Percentiles rank a stretch among this genome's conserved stretches.
Conservation (phyloP, 371 early-diverging fungal genomes). For the Entomophthora muscae region DNA sequence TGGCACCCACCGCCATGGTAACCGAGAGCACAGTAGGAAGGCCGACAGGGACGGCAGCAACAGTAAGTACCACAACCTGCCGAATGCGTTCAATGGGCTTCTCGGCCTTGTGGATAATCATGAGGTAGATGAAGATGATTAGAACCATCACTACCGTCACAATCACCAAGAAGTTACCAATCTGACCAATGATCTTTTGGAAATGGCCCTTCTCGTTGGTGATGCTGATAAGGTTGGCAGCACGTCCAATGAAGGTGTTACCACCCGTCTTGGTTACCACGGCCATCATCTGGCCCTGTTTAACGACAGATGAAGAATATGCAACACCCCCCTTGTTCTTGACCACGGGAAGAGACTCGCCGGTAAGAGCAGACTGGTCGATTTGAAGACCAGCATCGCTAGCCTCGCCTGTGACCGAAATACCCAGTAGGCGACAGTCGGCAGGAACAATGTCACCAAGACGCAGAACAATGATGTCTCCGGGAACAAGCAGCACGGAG, state of each 20-base stretch:
- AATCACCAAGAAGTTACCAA: slow-evolving; percentile 81
- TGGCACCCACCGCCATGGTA: slow-evolving; percentile 91
- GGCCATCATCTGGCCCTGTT: slow-evolving; percentile 70
- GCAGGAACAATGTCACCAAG: slow-evolving; percentile 92
- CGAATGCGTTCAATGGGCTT: no score
- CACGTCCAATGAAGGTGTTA: slow-evolving; percentile 76
- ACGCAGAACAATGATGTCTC: slow-evolving; percentile 76
- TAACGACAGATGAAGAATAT: slow-evolving; percentile 68
- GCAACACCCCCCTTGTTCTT: slow-evolving; percentile 63
- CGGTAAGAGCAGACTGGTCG: slow-evolving; percentile 92
- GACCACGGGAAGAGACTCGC: slow-evolving; percentile 71
- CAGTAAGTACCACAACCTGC: slow-evolving; percentile 75
- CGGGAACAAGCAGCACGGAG: slow-evolving; percentile 58
- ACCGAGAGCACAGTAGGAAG: slow-evolving; percentile 90
- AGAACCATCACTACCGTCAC: slow-evolving; percentile 68
- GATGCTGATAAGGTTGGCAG: slow-evolving; percentile 70
- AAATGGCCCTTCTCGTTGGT: slow-evolving; percentile 71
- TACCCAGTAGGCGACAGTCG: slow-evolving; percentile 70
- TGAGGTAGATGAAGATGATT: no score
- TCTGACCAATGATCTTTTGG: slow-evolving; percentile 75
- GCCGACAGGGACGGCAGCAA: slow-evolving; percentile 94
- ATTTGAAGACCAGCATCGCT: slow-evolving; percentile 61
- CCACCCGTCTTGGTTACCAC: slow-evolving; percentile 72
- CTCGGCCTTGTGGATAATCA: no score
- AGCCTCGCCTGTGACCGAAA: slow-evolving; percentile 62